Percentiles rank a stretch among this genome's conserved stretches.
Evolutionary conservation across 192 early-diverging fungal species (phyloP).

Genomic region (Fimicolochytrium jonesii): DNA sequence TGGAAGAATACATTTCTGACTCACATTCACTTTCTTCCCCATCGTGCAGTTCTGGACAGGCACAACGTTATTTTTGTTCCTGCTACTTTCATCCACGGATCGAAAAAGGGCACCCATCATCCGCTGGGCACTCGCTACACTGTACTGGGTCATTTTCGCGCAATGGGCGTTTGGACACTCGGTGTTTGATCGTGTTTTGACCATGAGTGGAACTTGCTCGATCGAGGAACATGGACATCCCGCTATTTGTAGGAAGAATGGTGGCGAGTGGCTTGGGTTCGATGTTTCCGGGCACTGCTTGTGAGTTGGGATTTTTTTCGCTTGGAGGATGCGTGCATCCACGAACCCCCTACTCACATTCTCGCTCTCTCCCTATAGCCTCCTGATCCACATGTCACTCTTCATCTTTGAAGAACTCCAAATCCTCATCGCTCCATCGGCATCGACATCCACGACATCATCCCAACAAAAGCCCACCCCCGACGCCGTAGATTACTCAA

Average conservation of each 20-base stretch:
- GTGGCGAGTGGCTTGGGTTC: constrained; percentile 75
- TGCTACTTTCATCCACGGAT: constrained; percentile 27
- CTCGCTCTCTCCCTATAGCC: constrained; percentile 11
- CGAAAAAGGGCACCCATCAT: too few species aligned
- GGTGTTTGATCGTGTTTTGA: constrained; percentile 74
- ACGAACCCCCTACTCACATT: background rate
- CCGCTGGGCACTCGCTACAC: constrained; percentile 60
- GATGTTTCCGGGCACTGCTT: constrained; percentile 90
- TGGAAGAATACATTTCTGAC: background rate
- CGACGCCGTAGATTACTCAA: background rate
- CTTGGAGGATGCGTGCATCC: background rate
- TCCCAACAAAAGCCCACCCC: too few species aligned
- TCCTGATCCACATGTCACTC: constrained; percentile 30
- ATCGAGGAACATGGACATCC: constrained; percentile 20
- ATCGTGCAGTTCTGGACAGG: too few species aligned
- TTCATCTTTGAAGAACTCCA: constrained; percentile 26
- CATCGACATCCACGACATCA: background rate
- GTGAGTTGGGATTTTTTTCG: constrained; percentile 34
- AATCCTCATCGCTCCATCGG: constrained; percentile 3
- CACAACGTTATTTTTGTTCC: constrained; percentile 49
- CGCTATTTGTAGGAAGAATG: constrained; percentile 40
- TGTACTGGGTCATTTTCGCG: constrained; percentile 81
- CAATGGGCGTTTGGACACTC: constrained; percentile 84
- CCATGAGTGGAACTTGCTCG: constrained; percentile 60
- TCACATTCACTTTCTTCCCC: too few species aligned